Evolutionary conservation across 768 basidiomycete species (phyloP), one percentile per base, ranked within the genome.

Genomic region (Hebeloma cylindrosporum): DNA sequence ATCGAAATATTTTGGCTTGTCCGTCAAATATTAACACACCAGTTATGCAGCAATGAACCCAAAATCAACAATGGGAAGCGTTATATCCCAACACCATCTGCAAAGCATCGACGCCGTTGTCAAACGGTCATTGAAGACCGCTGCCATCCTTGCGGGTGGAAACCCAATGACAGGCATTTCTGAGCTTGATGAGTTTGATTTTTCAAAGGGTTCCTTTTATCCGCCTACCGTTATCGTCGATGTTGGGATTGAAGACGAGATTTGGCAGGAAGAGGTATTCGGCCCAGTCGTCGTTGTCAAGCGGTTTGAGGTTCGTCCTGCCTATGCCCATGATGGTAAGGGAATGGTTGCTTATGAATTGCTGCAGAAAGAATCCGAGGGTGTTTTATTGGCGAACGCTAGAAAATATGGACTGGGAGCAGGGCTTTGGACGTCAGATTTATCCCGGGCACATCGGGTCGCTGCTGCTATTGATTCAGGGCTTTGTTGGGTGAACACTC

Each of bases 211-310:
- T 36, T 75, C 71, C 50, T 93, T 92, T 67, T 90, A 82, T 65
- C 76, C 88, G 3, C 91, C 91, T 0, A 93, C 91, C 0, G 72
- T 93, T 25, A 75, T 93, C 45, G 60, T 69, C 0, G 74, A 81
- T 40, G 74, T 88, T 10, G 65, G 68, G 21, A 63, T 70, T 0
- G 66, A 76, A 25, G 83, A 85, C 51, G 77, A 78, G 35, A 62
- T 91, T 18, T 92, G 89, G 88, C 66, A 77, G 55, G 89, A 93
- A 63, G 90, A 93, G 60, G 71, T 91, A 9, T 92, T 93, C 54
- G 90, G 90, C 1, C 90, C 90, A 1, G 87, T 91, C n/a, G 80
- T 91, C 1, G 78, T 87, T 3, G 74, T 85, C 29, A 80, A 75
- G 46, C 62, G 56, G 8, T 68, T 69, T 43, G 61, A 57, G 37